A percentile compares a stretch with the other conserved stretches of the same genome.
Conservation (phyloP, 2,329 filamentous ascomycete species). For the Podosphaera fusca region DNA sequence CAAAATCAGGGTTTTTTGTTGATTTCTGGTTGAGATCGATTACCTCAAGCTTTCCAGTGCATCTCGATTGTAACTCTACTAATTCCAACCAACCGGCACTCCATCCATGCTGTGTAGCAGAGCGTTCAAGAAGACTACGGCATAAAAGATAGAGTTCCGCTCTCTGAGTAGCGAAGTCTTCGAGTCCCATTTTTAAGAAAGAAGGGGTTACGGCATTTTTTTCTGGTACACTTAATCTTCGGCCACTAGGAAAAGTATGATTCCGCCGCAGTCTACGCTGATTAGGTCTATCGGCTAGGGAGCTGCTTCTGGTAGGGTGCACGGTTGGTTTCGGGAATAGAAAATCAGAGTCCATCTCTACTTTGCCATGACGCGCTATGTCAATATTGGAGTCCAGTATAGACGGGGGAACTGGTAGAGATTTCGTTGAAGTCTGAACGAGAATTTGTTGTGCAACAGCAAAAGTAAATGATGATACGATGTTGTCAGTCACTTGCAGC, state of each 20-base stretch:
- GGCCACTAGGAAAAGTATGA: slow-evolving; percentile 27
- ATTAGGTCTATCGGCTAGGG: slow-evolving; percentile 24
- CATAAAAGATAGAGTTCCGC: slow-evolving; percentile 66
- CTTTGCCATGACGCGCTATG: slow-evolving; percentile 17
- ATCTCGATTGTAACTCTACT: slow-evolving; percentile 20
- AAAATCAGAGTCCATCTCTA: slow-evolving; percentile 38
- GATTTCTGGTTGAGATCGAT: slow-evolving; percentile 24
- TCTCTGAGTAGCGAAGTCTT: slow-evolving; percentile 60
- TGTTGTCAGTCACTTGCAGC: slow-evolving; percentile 40
- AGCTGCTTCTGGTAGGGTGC: slow-evolving; percentile 42
- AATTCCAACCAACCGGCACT: slow-evolving; percentile 49
- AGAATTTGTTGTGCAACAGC: slow-evolving; percentile 54
- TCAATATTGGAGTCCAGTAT: slow-evolving; percentile 20
- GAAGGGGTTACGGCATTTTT: slow-evolving; percentile 20
- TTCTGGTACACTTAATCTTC: slow-evolving; percentile 19
- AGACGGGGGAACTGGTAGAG: slow-evolving; percentile 41
- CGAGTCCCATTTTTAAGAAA: slow-evolving; percentile 41
- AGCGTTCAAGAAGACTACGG: slow-evolving; percentile 51
- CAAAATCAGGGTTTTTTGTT: not conserved
- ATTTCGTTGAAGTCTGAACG: slow-evolving; percentile 47
- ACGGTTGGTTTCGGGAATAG: slow-evolving; percentile 49
- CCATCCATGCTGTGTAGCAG: slow-evolving; percentile 54
- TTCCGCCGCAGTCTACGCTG: slow-evolving; percentile 27
- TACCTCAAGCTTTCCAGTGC: slow-evolving; percentile 27
- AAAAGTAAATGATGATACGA: slow-evolving; percentile 60